Percentiles rank a stretch among this genome's conserved stretches.
These are phyloP conservation scores for Fraxinus velutina DNA, from an alignment of 305 asterid species.

Conservation along the genomic window DNA sequence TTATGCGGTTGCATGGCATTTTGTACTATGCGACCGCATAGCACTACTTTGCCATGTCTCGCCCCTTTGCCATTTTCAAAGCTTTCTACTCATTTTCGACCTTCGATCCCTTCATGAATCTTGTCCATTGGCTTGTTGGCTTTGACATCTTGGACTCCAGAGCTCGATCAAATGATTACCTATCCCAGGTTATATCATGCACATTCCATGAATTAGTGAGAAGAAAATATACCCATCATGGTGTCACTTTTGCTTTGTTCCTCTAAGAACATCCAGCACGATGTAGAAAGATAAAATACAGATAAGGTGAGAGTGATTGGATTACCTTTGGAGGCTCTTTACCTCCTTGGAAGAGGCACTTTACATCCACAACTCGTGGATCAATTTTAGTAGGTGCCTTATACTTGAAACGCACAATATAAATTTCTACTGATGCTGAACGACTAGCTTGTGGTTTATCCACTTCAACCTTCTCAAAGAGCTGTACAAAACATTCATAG, in stretches of 20 bases:
- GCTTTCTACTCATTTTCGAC: too few relatives aligned
- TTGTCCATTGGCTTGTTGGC: too few relatives aligned
- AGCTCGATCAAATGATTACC: too few relatives aligned
- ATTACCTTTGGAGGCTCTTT: conserved; percentile 79
- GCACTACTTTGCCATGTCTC: too few relatives aligned
- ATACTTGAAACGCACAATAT: conserved; percentile 67
- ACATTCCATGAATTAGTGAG: background rate
- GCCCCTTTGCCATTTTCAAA: too few relatives aligned
- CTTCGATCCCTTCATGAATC: too few relatives aligned
- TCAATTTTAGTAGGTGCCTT: conserved; percentile 97
- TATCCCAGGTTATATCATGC: background rate
- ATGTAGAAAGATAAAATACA: background rate
- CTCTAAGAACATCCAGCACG: conserved; percentile 63
- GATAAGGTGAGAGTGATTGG: background rate
- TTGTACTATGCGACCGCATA: too few relatives aligned
- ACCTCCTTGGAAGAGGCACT: conserved; percentile 82
- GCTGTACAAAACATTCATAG: conserved; percentile 38
- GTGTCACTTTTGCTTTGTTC: conserved; percentile 73
- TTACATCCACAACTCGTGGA: conserved; percentile 84
- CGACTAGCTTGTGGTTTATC: conserved; percentile 91
- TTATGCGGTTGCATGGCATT: too few relatives aligned
- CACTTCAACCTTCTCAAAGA: conserved; percentile 93
- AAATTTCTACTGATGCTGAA: conserved; percentile 89
- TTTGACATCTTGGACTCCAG: too few relatives aligned
- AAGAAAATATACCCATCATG: conserved; percentile 73